Conservation (phyloP, 495 filamentous ascomycete species). For the Penicillium turbatum region DNA sequence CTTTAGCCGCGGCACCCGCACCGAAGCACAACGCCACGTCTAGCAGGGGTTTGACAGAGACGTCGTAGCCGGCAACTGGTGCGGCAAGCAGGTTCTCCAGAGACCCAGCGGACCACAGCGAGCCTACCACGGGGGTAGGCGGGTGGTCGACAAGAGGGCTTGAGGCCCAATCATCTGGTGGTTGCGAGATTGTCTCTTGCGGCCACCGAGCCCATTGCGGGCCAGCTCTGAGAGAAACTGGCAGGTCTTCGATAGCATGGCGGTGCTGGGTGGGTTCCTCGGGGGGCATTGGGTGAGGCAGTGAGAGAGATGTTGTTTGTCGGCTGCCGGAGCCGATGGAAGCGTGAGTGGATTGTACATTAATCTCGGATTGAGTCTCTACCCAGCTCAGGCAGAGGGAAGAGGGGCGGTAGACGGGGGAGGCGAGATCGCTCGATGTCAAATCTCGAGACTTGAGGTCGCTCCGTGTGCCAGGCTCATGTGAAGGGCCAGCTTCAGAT, state of each 20-base stretch:
- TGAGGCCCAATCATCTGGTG: background rate
- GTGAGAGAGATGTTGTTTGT: background rate
- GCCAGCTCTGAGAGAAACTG: background rate
- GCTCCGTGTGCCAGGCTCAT: background rate
- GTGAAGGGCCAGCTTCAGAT: background rate
- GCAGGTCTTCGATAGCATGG: background rate
- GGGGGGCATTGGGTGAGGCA: background rate
- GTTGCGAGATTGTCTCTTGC: too few relatives aligned
- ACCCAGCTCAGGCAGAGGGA: background rate
- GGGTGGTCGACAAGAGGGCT: too few relatives aligned
- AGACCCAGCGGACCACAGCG: too few relatives aligned
- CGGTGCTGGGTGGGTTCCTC: background rate
- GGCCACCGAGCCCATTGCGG: background rate
- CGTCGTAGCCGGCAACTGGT: too few relatives aligned
- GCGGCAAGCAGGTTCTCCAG: too few relatives aligned
- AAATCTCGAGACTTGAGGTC: background rate
- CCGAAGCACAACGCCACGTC: background rate
- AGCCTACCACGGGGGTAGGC: too few relatives aligned
- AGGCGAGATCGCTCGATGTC: background rate
- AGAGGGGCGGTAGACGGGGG: background rate
- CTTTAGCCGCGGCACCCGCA: background rate
- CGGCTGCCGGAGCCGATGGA: background rate
- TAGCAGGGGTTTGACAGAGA: background rate
- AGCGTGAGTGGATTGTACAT: background rate
- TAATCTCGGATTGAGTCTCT: background rate